phyloP scores from a whole-genome alignment of 805 yeast species.

The Kluyveromyces dobzhanskii region DNA sequence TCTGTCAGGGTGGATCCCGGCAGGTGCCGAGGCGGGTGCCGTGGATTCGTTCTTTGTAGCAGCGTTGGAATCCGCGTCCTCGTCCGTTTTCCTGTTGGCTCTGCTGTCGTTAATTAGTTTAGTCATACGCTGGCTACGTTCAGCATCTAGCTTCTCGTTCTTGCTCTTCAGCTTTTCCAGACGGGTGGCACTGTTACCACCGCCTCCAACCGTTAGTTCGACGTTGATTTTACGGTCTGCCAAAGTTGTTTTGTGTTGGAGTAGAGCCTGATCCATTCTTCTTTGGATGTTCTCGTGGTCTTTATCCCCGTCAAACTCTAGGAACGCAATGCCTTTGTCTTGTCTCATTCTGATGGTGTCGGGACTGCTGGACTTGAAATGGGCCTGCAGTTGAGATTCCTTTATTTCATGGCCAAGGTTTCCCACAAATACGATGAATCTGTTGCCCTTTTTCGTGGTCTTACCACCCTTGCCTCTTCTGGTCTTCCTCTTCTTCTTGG shows the following conservation, averaged over 20 bases:
- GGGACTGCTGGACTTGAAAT: constrained; percentile 69
- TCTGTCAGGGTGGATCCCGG: constrained; percentile 56
- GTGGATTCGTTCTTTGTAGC: constrained; percentile 7
- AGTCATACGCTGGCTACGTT: constrained; percentile 50
- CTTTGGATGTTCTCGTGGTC: constrained; percentile 52
- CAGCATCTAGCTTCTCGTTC: constrained; percentile 66
- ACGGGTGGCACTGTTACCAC: constrained; percentile 74
- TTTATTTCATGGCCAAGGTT: constrained; percentile 71
- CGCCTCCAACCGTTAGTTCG: constrained; percentile 96
- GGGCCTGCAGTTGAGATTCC: constrained; percentile 52
- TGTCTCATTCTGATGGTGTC: constrained; percentile 67
- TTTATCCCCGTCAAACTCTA: constrained; percentile 59
- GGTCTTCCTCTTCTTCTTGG: constrained; percentile 48
- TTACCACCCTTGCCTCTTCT: constrained; percentile 75
- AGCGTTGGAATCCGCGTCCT: background rate
- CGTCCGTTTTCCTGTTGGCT: constrained; percentile 14
- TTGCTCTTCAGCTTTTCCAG: constrained; percentile 66
- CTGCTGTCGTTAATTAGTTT: constrained; percentile 37
- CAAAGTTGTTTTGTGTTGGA: constrained; percentile 70
- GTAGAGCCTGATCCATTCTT: constrained; percentile 75
- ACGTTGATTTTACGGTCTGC: constrained; percentile 79
- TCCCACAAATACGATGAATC: constrained; percentile 84
- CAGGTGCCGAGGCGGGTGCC: constrained; percentile 2
- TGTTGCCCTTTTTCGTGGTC: constrained; percentile 47
- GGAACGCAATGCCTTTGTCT: constrained; percentile 86